A percentile compares a stretch with the other conserved stretches of the same genome.
Evolutionary conservation across 2,329 filamentous ascomycete genomes (phyloP).

Genomic region (Fusarium miscanthi): DNA sequence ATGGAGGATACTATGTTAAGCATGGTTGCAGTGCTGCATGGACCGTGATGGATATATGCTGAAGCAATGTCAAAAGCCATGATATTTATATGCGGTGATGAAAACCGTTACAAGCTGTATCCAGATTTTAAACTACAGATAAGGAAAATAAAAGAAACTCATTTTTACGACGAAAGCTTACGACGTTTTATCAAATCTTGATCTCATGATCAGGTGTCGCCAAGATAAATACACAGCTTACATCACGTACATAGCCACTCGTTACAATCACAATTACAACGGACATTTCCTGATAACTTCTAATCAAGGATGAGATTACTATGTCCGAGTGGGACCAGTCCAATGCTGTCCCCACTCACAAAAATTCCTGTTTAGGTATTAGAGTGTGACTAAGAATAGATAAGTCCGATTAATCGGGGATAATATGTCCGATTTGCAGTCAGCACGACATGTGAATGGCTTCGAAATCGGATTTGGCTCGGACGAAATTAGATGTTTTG

Average conservation of each 20-base stretch:
- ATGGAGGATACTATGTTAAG: neutral
- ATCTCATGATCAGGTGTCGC: neutral
- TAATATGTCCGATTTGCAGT: neutral
- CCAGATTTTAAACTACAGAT: neutral
- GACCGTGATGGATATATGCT: neutral
- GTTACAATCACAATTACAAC: neutral
- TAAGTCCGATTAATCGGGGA: neutral
- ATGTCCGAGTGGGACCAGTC: constrained; percentile 4
- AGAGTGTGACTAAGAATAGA: neutral
- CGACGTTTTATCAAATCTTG: neutral
- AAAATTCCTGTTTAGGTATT: neutral
- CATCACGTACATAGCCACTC: neutral
- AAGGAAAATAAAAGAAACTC: neutral
- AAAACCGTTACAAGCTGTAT: neutral
- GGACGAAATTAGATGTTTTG: too few species aligned
- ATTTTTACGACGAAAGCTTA: neutral
- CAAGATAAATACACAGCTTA: neutral
- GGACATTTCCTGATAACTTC: neutral
- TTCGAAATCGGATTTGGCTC: neutral
- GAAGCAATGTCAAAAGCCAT: neutral
- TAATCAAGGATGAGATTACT: neutral
- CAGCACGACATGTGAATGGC: neutral
- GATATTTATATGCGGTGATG: neutral
- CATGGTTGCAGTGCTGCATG: neutral
- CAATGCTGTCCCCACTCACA: neutral